Conservation (phyloP, 2,329 filamentous ascomycete species). For the Rutstroemia sp. region DNA sequence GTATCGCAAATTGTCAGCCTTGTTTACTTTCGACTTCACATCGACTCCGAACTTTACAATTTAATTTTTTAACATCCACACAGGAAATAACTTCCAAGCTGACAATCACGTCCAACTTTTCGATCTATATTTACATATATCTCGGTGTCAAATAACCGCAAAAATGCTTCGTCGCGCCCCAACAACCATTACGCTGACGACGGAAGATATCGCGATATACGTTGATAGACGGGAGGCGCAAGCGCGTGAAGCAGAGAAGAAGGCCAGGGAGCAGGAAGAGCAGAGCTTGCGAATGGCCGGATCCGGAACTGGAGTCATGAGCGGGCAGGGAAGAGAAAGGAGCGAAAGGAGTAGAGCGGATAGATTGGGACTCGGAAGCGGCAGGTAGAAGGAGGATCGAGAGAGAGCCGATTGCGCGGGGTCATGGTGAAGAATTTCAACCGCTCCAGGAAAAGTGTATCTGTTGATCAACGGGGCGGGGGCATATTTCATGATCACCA, state of each 20-base stretch:
- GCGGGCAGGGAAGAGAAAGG: constrained; percentile 19
- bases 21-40: no score
- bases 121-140: not conserved
- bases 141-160: not conserved
- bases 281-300: not conserved
- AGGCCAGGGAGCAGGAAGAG: not conserved
- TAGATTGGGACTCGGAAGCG: constrained; percentile 28
- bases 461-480: no score
- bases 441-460: no score
- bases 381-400: constrained; percentile 13
- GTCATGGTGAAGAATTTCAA: no score
- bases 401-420: not conserved
- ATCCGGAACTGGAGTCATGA: not conserved
- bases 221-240: constrained; percentile 47
- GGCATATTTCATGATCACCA: no score
- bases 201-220: constrained; percentile 63
- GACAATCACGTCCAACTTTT: not conserved
- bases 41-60: not conserved
- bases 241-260: constrained; percentile 10
- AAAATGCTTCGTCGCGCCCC: constrained; percentile 58
- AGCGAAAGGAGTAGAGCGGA: constrained; percentile 30
- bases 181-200: constrained; percentile 60
- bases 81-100: no score
- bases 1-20: not conserved
- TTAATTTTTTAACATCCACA: not conserved